These are phyloP conservation scores for Tagetes patula DNA, from an alignment of 129 eudicot genomes.

Conservation along the genomic window DNA sequence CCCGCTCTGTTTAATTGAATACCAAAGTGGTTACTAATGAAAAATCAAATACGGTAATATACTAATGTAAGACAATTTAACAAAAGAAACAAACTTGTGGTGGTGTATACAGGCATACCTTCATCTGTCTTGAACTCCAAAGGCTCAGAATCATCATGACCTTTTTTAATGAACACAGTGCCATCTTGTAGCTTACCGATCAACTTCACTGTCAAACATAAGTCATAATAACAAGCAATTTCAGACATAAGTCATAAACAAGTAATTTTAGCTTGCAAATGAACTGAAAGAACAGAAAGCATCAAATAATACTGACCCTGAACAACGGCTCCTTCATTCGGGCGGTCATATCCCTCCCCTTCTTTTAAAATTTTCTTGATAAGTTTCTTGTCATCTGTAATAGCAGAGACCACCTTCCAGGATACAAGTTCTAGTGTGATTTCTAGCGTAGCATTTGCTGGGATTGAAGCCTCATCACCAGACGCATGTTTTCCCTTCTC, in stretches of 20 bases:
- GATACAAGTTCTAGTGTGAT: not conserved
- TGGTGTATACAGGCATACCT: constrained; percentile 36
- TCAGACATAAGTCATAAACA: not conserved
- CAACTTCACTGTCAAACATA: constrained; percentile 53
- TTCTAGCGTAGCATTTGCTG: not conserved
- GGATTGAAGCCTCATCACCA: not conserved
- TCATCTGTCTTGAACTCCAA: constrained; percentile 86
- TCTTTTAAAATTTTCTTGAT: not conserved
- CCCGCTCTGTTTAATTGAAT: not conserved
- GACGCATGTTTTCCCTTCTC: not conserved
- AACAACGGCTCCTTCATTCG: constrained; percentile 6
- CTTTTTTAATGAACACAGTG: constrained; percentile 62
- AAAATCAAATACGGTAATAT: not conserved
- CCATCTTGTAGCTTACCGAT: constrained; percentile 85
- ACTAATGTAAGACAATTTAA: not conserved
- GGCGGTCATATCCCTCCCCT: not conserved
- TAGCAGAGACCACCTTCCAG: not conserved
- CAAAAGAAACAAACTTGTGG: not conserved
- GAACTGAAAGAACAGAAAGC: not conserved
- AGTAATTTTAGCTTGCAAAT: not conserved
- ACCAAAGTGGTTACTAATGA: not conserved
- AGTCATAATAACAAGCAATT: not conserved
- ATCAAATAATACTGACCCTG: not conserved
- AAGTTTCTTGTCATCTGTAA: not conserved
- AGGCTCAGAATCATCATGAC: constrained; percentile 60